Percentiles rank a stretch among this genome's conserved stretches.
Evolutionary conservation across 1,284 basidiomycete species (phyloP).

Genomic region (Fomitopsis pinicola): DNA sequence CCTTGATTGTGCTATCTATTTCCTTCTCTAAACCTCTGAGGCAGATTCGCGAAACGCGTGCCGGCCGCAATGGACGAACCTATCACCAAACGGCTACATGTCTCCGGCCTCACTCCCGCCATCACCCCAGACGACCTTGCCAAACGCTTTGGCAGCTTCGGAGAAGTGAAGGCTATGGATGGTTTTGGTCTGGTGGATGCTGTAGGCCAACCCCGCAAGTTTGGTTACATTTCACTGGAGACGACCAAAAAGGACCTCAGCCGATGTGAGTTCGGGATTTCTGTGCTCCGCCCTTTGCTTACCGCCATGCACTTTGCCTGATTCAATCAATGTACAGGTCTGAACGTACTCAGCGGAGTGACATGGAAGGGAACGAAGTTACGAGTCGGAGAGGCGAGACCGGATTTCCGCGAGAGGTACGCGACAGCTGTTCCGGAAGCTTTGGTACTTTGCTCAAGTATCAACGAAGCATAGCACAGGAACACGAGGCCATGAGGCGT

Average conservation of each 20-base stretch:
- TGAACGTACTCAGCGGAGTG: conserved; percentile 71
- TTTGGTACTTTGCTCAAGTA: neutral
- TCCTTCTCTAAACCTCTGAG: too few species aligned
- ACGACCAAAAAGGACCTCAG: conserved; percentile 54
- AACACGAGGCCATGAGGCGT: conserved; percentile 24
- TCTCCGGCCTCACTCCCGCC: conserved; percentile 69
- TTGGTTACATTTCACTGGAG: conserved; percentile 71
- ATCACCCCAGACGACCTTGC: conserved; percentile 57
- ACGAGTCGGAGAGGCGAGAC: conserved; percentile 75
- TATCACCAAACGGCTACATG: conserved; percentile 59
- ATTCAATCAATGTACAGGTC: conserved; percentile 37
- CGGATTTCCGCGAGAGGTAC: conserved; percentile 62
- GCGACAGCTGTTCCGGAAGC: conserved; percentile 7
- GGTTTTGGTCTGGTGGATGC: conserved; percentile 64
- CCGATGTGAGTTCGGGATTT: conserved; percentile 47
- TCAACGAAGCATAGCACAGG: conserved; percentile 33
- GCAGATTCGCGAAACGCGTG: neutral
- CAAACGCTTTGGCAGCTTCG: conserved; percentile 59
- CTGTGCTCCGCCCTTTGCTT: neutral
- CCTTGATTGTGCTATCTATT: too few species aligned
- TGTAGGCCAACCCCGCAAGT: conserved; percentile 62
- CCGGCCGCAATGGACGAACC: conserved; percentile 29
- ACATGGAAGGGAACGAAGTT: conserved; percentile 82
- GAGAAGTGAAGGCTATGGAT: conserved; percentile 60
- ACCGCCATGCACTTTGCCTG: neutral